Percentiles rank a stretch among this genome's conserved stretches.
These are phyloP conservation scores for Coccomyxa sp. DNA, from an alignment of 139 green algal genomes.

Conservation along the genomic window DNA sequence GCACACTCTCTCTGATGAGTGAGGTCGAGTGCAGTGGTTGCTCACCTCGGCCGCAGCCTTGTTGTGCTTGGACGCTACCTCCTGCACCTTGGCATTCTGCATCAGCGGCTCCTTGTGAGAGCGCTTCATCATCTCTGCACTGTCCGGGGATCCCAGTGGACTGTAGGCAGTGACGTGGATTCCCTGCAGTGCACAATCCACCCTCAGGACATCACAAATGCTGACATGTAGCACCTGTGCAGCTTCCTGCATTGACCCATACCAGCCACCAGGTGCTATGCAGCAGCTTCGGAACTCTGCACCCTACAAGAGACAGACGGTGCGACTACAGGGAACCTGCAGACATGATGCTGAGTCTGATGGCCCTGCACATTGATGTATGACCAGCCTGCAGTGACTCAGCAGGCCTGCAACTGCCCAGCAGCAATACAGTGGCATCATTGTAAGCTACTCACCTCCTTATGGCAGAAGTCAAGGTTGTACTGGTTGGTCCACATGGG, in stretches of 20 bases:
- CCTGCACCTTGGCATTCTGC: constrained; percentile 54
- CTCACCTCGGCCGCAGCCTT: constrained; percentile 58
- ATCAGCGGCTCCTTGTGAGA: constrained; percentile 47
- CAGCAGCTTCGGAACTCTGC: no score
- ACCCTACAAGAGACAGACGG: no score
- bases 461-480: constrained; percentile 57
- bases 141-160: constrained; percentile 82
- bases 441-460: no score
- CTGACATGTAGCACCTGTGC: neutral
- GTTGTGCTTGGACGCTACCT: constrained; percentile 45
- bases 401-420: neutral
- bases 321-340: no score
- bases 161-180: constrained; percentile 92
- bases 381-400: neutral
- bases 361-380: no score
- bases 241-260: neutral
- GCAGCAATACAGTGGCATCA: neutral
- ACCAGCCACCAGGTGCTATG: no score
- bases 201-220: no score
- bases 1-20: no score
- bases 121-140: constrained; percentile 58
- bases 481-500: constrained; percentile 84
- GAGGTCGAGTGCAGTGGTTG: no score
- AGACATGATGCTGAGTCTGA: no score
- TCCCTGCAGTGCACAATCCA: constrained; percentile 10